Evolutionary conservation across 345 rosid species (phyloP).

Genomic region (Rhizophora mangle): DNA sequence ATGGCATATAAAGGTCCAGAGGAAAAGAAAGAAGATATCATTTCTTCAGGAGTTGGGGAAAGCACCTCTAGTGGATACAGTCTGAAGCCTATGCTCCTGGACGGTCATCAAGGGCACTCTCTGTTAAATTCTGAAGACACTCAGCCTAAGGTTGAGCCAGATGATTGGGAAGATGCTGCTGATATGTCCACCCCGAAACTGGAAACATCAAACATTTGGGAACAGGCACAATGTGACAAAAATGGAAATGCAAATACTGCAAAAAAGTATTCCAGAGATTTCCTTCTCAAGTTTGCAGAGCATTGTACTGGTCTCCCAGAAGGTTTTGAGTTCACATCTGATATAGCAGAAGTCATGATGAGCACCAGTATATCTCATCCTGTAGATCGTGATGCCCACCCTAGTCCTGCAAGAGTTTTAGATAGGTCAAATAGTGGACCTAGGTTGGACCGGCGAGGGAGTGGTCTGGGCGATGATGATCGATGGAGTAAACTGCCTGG

Average conservation of each 20-base stretch:
- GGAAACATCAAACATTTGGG: constrained; percentile 44
- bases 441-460: constrained; percentile 69
- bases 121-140: constrained; percentile 31
- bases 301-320: constrained; percentile 65
- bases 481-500: constrained; percentile 62
- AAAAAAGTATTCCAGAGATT: constrained; percentile 92
- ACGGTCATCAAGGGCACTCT: constrained; percentile 27
- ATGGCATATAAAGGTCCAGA: constrained; percentile 88
- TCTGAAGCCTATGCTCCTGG: constrained; percentile 38
- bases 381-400: constrained; percentile 53
- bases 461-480: constrained; percentile 57
- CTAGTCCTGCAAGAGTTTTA: constrained; percentile 54
- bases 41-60: constrained; percentile 32
- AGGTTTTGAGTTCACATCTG: constrained; percentile 49
- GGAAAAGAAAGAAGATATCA: constrained; percentile 56
- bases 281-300: constrained; percentile 74
- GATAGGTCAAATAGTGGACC: constrained; percentile 64
- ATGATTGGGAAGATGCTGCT: constrained; percentile 99
- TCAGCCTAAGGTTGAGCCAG: constrained; percentile 61
- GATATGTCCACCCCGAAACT: constrained; percentile 78
- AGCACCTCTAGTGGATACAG: constrained; percentile 23
- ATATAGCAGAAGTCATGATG: constrained; percentile 46
- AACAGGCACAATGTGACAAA: constrained; percentile 26
- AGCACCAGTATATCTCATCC: constrained; percentile 35
- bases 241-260: constrained; percentile 39